phyloP scores from a whole-genome alignment of 2,329 filamentous ascomycete genomes.

The Westerdykella ornata region DNA sequence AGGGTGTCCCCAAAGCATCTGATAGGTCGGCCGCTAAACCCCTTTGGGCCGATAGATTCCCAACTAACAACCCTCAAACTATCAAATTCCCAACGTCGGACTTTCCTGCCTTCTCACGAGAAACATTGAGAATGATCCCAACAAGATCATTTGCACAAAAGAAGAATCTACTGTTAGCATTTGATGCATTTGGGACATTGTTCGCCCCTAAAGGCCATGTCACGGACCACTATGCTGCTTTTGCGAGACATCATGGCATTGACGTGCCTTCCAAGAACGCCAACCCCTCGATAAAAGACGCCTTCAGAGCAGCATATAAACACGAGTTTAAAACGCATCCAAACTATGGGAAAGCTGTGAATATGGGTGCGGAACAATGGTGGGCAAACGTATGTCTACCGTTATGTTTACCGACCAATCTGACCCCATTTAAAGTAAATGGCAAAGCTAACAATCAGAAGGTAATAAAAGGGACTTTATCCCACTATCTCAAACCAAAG shows the following conservation, averaged over 20 bases:
- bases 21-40: conserved; percentile 9
- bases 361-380: conserved; percentile 50
- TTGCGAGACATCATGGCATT: conserved; percentile 49
- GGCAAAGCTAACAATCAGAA: conserved; percentile 28
- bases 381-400: conserved; percentile 50
- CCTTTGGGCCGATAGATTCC: conserved; percentile 6
- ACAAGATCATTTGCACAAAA: conserved; percentile 10
- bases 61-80: no score
- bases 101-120: neutral
- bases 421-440: neutral
- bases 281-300: conserved; percentile 28
- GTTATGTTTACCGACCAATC: neutral
- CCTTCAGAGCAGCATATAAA: conserved; percentile 43
- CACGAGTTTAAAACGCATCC: conserved; percentile 44
- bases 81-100: conserved; percentile 2
- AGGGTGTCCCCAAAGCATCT: conserved; percentile 15
- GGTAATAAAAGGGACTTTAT: conserved; percentile 49
- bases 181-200: conserved; percentile 61
- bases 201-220: conserved; percentile 50
- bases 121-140: conserved; percentile 8
- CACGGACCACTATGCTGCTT: conserved; percentile 48
- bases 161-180: conserved; percentile 51
- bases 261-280: conserved; percentile 35
- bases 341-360: conserved; percentile 53
- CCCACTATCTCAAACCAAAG: conserved; percentile 18